Evolutionary conservation across 345 rosid species (phyloP).

Genomic region (Sonneratia alba): DNA sequence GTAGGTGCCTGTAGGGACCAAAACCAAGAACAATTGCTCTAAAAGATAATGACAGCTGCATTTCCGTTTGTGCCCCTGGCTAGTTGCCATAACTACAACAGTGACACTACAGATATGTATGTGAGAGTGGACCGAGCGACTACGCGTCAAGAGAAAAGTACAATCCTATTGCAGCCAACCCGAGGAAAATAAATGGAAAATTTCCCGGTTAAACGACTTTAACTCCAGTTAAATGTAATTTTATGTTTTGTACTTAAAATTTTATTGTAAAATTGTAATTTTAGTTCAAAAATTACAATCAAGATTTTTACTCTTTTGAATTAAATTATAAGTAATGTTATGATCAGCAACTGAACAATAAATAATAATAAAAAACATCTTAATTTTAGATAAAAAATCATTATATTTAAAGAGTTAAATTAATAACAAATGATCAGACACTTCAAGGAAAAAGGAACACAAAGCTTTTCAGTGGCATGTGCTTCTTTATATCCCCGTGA

Average conservation of each 20-base stretch:
- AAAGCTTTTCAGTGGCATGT: background rate
- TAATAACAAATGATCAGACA: too few species aligned
- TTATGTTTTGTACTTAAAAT: too few species aligned
- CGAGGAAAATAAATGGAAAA: conserved; percentile 7
- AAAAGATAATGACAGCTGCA: conserved; percentile 1
- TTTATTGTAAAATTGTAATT: too few species aligned
- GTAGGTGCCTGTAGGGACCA: conserved; percentile 29
- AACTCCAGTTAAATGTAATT: too few species aligned
- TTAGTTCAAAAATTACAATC: too few species aligned
- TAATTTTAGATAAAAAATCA: background rate
- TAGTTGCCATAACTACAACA: conserved; percentile 6
- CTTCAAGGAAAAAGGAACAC: background rate
- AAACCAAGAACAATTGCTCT: conserved; percentile 13
- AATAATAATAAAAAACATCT: conserved; percentile 2
- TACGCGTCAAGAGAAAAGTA: background rate
- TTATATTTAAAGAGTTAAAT: background rate
- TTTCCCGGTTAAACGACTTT: background rate
- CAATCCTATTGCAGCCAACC: conserved; percentile 23
- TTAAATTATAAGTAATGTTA: too few species aligned
- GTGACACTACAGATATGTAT: background rate
- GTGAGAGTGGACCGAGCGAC: background rate
- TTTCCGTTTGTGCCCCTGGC: conserved; percentile 22
- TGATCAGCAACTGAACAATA: too few species aligned
- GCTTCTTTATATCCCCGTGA: background rate
- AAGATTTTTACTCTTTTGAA: too few species aligned